phyloP scores from a whole-genome alignment of 2,329 filamentous ascomycete genomes.

The Acrocalymma vagum region DNA sequence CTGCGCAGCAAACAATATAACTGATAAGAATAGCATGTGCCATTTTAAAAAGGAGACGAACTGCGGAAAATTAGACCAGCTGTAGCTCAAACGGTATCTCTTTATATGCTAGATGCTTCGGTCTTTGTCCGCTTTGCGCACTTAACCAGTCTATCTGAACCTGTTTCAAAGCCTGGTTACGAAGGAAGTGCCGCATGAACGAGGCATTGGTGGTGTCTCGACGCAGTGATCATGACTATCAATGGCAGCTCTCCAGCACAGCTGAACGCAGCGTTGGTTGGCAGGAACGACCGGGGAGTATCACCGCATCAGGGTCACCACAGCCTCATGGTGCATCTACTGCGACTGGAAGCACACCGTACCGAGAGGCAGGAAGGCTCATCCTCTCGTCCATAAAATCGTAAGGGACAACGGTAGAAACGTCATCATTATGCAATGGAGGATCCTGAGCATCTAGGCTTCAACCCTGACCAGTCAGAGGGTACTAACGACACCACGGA shows the following conservation, averaged over 20 bases:
- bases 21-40: slow-evolving; percentile 15
- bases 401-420: slow-evolving; percentile 14
- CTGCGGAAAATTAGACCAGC: slow-evolving; percentile 12
- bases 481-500: slow-evolving; percentile 12
- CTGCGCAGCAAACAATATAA: slow-evolving; percentile 16
- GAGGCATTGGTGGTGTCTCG: slow-evolving; percentile 11
- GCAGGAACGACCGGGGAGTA: no score
- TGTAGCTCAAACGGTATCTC: slow-evolving; percentile 11
- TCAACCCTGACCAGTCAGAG: slow-evolving; percentile 13
- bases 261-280: slow-evolving; percentile 10
- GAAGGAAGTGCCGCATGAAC: slow-evolving; percentile 11
- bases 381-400: slow-evolving; percentile 11
- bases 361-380: slow-evolving; percentile 8
- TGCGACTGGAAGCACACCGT: slow-evolving; percentile 12
- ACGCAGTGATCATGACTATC: slow-evolving; percentile 10
- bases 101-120: slow-evolving; percentile 13
- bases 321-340: slow-evolving; percentile 10
- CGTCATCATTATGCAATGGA: slow-evolving; percentile 15
- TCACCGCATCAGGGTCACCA: no score
- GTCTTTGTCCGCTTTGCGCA: slow-evolving; percentile 8
- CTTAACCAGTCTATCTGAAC: no score
- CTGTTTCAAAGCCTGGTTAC: slow-evolving; percentile 9
- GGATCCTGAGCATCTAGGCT: slow-evolving; percentile 14
- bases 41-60: slow-evolving; percentile 13
- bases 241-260: slow-evolving; percentile 12